Conservation (phyloP, 108 stramenopile species). For the Nitzschia sp. region DNA sequence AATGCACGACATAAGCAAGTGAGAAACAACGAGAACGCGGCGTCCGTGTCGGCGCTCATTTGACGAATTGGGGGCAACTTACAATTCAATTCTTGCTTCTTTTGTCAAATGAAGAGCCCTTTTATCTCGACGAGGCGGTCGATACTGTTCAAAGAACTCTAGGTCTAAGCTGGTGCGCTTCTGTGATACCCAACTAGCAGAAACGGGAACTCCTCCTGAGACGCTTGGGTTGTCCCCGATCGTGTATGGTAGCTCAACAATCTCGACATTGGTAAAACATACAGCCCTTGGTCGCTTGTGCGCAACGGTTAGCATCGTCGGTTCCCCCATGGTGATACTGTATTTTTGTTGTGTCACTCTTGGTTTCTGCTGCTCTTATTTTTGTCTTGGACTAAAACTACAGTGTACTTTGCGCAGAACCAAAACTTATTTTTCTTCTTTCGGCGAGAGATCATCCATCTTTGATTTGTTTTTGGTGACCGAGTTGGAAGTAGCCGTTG, state of each 20-base stretch:
- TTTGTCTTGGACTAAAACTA: too few relatives aligned
- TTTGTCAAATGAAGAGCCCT: constrained; percentile 11
- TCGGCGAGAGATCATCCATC: too few relatives aligned
- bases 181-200: constrained; percentile 5
- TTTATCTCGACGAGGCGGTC: constrained; percentile 11
- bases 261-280: constrained; percentile 2
- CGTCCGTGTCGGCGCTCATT: too few relatives aligned
- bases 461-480: too few relatives aligned
- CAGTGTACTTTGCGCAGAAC: too few relatives aligned
- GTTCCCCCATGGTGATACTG: too few relatives aligned
- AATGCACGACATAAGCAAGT: too few relatives aligned
- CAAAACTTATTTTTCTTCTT: too few relatives aligned
- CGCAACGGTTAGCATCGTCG: too few relatives aligned
- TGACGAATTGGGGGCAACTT: neutral
- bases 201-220: constrained; percentile 5
- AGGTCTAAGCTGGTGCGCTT: constrained; percentile 10
- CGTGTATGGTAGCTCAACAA: constrained; percentile 23
- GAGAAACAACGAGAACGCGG: too few relatives aligned
- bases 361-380: too few relatives aligned
- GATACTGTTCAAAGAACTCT: constrained; percentile 15
- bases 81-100: constrained; percentile 11
- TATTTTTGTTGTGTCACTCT: too few relatives aligned
- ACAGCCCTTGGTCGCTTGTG: neutral
- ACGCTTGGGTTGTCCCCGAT: constrained; percentile 13
- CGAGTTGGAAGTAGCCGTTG: neutral